These are phyloP conservation scores for Cucurbita argyrosperma DNA, from an alignment of 306 rosid genomes.

Conservation along the genomic window DNA sequence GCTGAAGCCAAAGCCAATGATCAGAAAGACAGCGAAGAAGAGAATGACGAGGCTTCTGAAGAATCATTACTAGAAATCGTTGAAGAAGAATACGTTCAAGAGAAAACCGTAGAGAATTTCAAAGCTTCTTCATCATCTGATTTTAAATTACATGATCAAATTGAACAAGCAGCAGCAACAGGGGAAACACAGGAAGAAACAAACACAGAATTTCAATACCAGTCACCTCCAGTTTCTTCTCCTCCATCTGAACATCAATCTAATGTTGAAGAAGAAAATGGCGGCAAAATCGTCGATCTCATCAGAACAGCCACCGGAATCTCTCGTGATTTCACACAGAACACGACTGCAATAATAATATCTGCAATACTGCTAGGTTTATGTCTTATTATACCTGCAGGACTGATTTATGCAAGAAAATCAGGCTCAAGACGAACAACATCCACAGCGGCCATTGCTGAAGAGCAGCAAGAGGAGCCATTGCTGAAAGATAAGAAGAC, in stretches of 20 bases:
- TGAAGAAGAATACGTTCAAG: not conserved
- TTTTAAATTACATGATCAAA: not conserved
- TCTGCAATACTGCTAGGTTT: conserved; percentile 21
- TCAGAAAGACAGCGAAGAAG: not conserved
- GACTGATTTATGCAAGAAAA: conserved; percentile 17
- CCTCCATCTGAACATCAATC: not conserved
- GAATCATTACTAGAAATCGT: not conserved
- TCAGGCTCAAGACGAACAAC: conserved; percentile 1
- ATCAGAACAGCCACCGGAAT: not conserved
- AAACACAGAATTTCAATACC: not conserved
- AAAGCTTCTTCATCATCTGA: not conserved
- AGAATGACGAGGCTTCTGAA: not conserved
- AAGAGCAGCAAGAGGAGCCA: conserved; percentile 5
- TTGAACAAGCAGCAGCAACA: not conserved
- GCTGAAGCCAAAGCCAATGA: not conserved
- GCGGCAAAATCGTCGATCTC: not conserved
- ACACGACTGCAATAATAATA: conserved; percentile 10
- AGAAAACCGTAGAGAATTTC: not conserved
- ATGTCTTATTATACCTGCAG: conserved; percentile 16
- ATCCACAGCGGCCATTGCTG: not conserved
- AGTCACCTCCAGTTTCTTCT: not conserved
- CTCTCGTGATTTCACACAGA: not conserved
- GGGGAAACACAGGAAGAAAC: not conserved
- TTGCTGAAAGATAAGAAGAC: conserved; percentile 11
- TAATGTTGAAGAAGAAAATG: not conserved